A percentile compares a stretch with the other conserved stretches of the same genome.
These are phyloP conservation scores for Boletus edulis DNA, from an alignment of 768 basidiomycete species.

Conservation along the genomic window DNA sequence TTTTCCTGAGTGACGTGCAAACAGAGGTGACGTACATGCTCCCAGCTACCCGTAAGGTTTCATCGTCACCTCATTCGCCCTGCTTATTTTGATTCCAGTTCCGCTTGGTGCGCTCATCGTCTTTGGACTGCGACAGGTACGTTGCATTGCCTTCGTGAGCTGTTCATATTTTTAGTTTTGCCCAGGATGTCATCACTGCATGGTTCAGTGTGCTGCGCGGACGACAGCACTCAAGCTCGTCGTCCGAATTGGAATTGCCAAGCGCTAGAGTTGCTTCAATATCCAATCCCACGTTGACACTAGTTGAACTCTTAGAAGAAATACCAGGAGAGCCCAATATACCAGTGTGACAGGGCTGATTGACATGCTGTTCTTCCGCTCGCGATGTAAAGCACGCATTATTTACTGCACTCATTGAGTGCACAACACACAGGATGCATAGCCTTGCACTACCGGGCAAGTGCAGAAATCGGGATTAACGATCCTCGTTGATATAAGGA, in stretches of 20 bases:
- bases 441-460: background rate
- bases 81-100: constrained; percentile 33
- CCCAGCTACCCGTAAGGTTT: constrained; percentile 46
- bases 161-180: background rate
- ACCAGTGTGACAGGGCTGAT: constrained; percentile 12
- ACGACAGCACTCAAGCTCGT: constrained; percentile 8
- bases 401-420: background rate
- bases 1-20: constrained; percentile 32
- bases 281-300: constrained; percentile 8
- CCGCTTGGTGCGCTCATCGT: constrained; percentile 47
- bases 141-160: background rate
- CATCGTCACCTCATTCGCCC: background rate
- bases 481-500: constrained; percentile 11
- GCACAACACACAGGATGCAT: background rate
- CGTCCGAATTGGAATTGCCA: constrained; percentile 16
- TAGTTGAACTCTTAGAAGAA: constrained; percentile 1
- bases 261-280: constrained; percentile 23
- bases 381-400: constrained; percentile 1
- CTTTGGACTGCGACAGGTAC: constrained; percentile 50
- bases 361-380: background rate
- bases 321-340: background rate
- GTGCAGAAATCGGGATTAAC: background rate
- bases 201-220: constrained; percentile 26
- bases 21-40: constrained; percentile 43
- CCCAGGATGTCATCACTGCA: constrained; percentile 38